Evolutionary conservation across 2,329 filamentous ascomycete species (phyloP), one percentile per base, ranked within the genome.

Genomic region (Calonectria henricotiae): DNA sequence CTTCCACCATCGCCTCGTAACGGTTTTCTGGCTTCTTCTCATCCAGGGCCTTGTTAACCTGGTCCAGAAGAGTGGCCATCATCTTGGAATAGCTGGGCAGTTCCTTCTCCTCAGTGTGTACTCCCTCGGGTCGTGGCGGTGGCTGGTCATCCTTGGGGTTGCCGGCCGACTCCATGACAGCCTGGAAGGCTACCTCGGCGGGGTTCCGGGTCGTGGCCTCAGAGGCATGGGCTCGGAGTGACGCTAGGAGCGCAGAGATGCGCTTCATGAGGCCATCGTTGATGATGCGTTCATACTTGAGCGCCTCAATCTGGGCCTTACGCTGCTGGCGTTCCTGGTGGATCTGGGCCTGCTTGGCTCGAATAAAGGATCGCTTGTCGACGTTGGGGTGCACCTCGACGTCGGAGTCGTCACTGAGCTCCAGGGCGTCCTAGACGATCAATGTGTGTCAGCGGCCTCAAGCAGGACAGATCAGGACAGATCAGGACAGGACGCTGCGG

Each of bases 301-400:
- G 88, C 7, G 94, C 96, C 78, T 93, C 92, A 81, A 99, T 98
- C 79, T 97, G 92, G 77, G 93, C 91, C 81, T 93, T 94, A 68
- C 96, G 92, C 79, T 97, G 93, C 75, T 91, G 88, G 66, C 96
- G 92, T 81, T 98, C 93, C 80, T 95, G 91, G 83, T 99, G 96
- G 78, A 99, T 99, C 85, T 99, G 95, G 77, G 92, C 93, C 86
- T 98, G 96, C 85, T 99, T 99, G 74, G 96, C 97, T 75, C 96
- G 94, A 82, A 99, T 99, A 84, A 99, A 99, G 71, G 96, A 98
- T 62, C 93, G 91, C 84, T 99, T 99, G 86, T 99, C 96, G 81
- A 99, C 96, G 81, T 99, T 99, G 71, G 96, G 96, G 83, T 99
- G 96, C 62, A 98, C 96, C 85, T 99, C 96, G 78, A 99, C 92